Evolutionary conservation across 306 rosid species (phyloP), one percentile per base, ranked within the genome.

Genomic region (Hippophae gyantsensis): DNA sequence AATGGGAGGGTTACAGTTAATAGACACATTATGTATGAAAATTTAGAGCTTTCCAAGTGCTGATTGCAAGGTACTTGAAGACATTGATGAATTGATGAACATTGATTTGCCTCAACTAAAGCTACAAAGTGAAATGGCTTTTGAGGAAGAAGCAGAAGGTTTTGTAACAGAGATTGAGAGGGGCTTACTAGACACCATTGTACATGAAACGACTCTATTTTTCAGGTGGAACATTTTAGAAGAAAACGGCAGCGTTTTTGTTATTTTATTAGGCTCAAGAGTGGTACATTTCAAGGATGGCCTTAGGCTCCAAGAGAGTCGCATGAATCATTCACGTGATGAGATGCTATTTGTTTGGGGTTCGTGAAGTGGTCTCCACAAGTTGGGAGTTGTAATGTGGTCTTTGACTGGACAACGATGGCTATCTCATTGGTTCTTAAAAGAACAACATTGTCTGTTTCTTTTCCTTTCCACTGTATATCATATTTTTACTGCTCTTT

Each of bases 51-150:
- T 76, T 49, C 86, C 86, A 12, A 25, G 82, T 9, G 76, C 77
- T 0, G 75, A 78, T 8, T 92, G 98, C 54, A 80, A 67, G 59
- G 81, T 81, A 13, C 77, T 87, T 49, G 95, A 92, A 48, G 98
- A 92, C 67, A 81, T 87, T 8, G 93, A 87, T 60, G 79, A 52
- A 8, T 73, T 92, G 70, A 67, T 92, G 1, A 95, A 79, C 8
- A 63, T 72, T 52, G 94, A 87, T 52, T 41, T 83, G 72, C 63
- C 71, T 8, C 67, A 57, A 26, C 5, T 18, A 72, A 74, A 58
- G 64, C 26, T 49, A 48, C 66, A 75, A 7, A 45, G 51, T 3
- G 76, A 41, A 26, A 58, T 67, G 56, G 71, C 75, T 7, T 73
- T 62, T 57, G 85, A 83, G 49, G 89, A 89, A 49, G 89, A 76